These are phyloP conservation scores for Aspergillus pseudoterreus DNA, from an alignment of 2,329 filamentous ascomycete species.

Conservation along the genomic window DNA sequence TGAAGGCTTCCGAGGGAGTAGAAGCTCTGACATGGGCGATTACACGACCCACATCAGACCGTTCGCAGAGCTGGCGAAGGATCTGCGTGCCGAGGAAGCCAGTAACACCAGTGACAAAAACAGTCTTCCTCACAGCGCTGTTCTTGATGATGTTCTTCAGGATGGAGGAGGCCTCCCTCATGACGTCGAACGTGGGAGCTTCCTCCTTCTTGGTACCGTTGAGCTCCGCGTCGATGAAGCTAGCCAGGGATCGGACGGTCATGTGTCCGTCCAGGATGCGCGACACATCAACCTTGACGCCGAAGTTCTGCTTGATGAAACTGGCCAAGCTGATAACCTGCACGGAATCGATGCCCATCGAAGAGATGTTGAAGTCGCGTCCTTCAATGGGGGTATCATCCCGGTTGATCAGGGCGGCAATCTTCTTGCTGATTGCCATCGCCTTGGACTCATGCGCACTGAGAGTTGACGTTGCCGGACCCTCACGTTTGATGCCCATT, in stretches of 20 bases:
- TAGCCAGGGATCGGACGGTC: slow-evolving; percentile 9
- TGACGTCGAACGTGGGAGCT: slow-evolving; percentile 6
- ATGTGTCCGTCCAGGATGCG: slow-evolving; percentile 12
- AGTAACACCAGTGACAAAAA: slow-evolving; percentile 20
- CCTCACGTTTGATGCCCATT: slow-evolving; percentile 10
- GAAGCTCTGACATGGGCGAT: slow-evolving; percentile 15
- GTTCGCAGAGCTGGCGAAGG: slow-evolving; percentile 14
- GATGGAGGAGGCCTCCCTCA: slow-evolving; percentile 9
- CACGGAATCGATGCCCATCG: slow-evolving; percentile 11
- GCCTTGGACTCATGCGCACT: slow-evolving; percentile 9
- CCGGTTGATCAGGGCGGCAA: slow-evolving; percentile 4
- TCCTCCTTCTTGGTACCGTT: slow-evolving; percentile 3
- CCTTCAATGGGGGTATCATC: slow-evolving; percentile 3
- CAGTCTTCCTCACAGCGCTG: slow-evolving; percentile 6
- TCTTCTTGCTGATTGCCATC: slow-evolving; percentile 8
- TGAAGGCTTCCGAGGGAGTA: not conserved
- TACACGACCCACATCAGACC: slow-evolving; percentile 9
- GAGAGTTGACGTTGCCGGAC: slow-evolving; percentile 4
- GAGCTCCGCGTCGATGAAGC: slow-evolving; percentile 9
- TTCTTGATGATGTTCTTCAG: slow-evolving; percentile 7
- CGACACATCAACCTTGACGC: slow-evolving; percentile 10
- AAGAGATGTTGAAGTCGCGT: slow-evolving; percentile 9
- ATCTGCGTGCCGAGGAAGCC: slow-evolving; percentile 22
- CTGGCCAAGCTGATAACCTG: slow-evolving; percentile 14
- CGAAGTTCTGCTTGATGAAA: slow-evolving; percentile 12